Conservation (phyloP, 2,329 filamentous ascomycete genomes). For the Seiridium cupressi region DNA sequence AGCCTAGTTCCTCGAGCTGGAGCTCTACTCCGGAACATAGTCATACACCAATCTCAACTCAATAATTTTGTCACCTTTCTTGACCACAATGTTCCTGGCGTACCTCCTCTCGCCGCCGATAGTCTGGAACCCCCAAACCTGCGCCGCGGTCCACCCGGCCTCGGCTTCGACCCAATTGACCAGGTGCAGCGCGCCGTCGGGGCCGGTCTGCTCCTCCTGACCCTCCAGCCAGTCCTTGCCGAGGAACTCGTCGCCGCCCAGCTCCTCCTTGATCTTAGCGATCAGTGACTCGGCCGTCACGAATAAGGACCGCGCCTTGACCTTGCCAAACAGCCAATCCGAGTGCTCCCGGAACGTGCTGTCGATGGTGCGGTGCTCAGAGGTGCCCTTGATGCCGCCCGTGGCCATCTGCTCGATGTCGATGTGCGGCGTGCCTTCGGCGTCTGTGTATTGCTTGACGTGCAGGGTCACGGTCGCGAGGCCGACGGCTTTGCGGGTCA, state of each 20-base stretch:
- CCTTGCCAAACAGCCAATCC: constrained; percentile 77
- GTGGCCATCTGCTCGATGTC: constrained; percentile 71
- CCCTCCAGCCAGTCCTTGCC: constrained; percentile 59
- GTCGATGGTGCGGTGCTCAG: constrained; percentile 55
- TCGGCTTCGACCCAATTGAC: constrained; percentile 56
- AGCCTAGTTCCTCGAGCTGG: background rate
- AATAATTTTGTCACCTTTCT: constrained; percentile 47
- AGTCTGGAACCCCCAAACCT: constrained; percentile 61
- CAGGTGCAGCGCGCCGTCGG: constrained; percentile 61
- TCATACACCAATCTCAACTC: constrained; percentile 58
- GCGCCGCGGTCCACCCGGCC: constrained; percentile 51
- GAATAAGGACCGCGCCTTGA: constrained; percentile 60
- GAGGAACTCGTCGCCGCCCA: constrained; percentile 44
- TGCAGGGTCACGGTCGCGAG: constrained; percentile 67
- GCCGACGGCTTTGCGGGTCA: constrained; percentile 70
- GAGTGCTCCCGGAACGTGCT: constrained; percentile 57
- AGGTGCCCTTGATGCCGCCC: constrained; percentile 66
- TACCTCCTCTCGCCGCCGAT: constrained; percentile 52
- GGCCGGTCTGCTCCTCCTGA: constrained; percentile 45
- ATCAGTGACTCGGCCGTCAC: constrained; percentile 51
- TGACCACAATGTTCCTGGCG: constrained; percentile 50
- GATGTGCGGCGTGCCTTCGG: constrained; percentile 55
- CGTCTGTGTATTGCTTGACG: constrained; percentile 51
- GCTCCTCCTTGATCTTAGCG: constrained; percentile 53
- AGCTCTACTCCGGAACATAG: constrained; percentile 29